Base-by-base conservation (phyloP, 2,329 filamentous ascomycete species). In the Hypoxylon sp. region DNA sequence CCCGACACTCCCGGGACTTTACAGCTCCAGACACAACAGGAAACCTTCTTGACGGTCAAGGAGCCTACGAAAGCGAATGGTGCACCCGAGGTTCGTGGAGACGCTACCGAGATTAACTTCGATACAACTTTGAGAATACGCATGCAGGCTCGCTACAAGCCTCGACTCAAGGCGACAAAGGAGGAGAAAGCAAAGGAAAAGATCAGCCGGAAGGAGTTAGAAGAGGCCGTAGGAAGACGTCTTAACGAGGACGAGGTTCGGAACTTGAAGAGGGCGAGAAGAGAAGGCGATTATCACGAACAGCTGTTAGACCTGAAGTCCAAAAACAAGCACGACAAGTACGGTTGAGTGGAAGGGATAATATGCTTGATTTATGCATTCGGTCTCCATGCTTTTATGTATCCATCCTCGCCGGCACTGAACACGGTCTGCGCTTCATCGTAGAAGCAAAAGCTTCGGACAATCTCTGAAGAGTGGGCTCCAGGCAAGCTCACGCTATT, bases 91-190 rank as follows among this genome's bases (percentile, higher is more conserved):
- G 77, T 95, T 8, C 84, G 90, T 21, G 91, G 90, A 37, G 91
- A 96, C 69, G 87, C 84, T 5, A 83, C 86, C 9, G 73, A 75
- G 6, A 82, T 86, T 40, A 81, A 78, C 3, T 89, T 89, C 65
- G 82, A 81, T 62, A 91, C 90, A 7, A 88, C 86, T 5, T 69
- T 96, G 53, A 81, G 90, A 38, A 83, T 97, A 63, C 88, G 92
- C 44, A 97, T 97, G 92, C 93, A 97, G 75, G 91, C 93, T 15
- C 81, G 90, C 40, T 97, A 96, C 76, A 97, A 97, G 77, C 92
- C 93, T 6, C 82, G 82, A 57, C 72, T 94, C 34, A 89, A 88
- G 71, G 87, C 87, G 7, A 83, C 80, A 0, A 95, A 92, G 73
- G 91, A 92, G 68, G 89, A 90, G 59, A 94, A 89, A 75, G 88